phyloP scores from a whole-genome alignment of 768 basidiomycete species.

The Rhodotorula graminis region DNA sequence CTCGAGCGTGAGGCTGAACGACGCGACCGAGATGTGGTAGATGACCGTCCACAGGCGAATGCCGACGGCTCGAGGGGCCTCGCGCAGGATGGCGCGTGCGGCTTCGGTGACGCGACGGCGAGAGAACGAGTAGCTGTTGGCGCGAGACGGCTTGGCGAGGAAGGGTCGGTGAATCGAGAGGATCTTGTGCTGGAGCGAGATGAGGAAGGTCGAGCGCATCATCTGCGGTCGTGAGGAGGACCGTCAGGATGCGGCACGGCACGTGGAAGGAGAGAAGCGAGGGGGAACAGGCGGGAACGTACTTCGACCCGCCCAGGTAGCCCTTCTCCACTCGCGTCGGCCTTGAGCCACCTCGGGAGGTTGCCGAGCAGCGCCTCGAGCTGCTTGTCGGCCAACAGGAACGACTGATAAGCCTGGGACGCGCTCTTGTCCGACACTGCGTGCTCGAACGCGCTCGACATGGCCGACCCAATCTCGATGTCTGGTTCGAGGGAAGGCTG shows the following conservation, averaged over 20 bases:
- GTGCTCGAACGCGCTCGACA: conserved; percentile 27
- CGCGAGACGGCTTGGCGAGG: conserved; percentile 26
- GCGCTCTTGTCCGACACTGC: conserved; percentile 15
- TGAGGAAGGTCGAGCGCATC: conserved; percentile 30
- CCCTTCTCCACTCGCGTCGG: background rate
- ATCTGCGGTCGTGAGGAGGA: background rate
- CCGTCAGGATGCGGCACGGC: too few species aligned
- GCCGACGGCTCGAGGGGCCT: conserved; percentile 1
- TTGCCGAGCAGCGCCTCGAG: conserved; percentile 21
- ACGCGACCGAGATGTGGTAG: conserved; percentile 34
- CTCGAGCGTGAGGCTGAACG: conserved; percentile 34
- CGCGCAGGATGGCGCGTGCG: conserved; percentile 34
- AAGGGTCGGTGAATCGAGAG: conserved; percentile 37
- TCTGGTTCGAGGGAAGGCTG: background rate
- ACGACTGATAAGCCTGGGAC: conserved; percentile 20
- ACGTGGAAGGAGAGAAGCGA: background rate
- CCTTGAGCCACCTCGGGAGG: conserved; percentile 20
- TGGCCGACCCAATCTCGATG: conserved; percentile 28
- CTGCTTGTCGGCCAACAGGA: conserved; percentile 31
- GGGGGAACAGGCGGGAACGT: background rate
- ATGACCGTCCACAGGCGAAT: conserved; percentile 26
- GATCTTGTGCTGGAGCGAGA: conserved; percentile 35
- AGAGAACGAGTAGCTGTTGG: conserved; percentile 26
- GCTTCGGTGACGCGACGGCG: conserved; percentile 31
- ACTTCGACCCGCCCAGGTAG: conserved; percentile 9